A percentile compares a stretch with the other conserved stretches of the same genome.
Conservation (phyloP, 2,329 filamentous ascomycete species). For the Colletotrichum melonis region DNA sequence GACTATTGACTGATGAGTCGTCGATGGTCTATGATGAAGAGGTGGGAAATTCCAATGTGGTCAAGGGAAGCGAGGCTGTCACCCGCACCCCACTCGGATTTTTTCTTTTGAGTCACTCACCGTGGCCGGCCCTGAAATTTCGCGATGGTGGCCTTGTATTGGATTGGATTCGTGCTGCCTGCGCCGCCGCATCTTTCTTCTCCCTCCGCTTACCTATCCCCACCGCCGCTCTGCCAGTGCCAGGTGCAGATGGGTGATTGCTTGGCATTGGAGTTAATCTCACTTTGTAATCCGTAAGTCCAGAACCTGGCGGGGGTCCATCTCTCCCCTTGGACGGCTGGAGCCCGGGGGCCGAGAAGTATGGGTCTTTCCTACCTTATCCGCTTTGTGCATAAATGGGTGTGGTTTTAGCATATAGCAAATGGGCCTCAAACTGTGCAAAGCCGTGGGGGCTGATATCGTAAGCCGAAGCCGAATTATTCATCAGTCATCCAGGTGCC, state of each 20-base stretch:
- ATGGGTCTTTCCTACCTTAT: neutral
- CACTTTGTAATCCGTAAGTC: conserved; percentile 9
- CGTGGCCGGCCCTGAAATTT: neutral
- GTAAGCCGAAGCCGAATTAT: conserved; percentile 30
- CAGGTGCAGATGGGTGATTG: neutral
- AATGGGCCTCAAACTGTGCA: neutral
- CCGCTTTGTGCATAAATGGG: neutral
- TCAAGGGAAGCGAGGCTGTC: neutral
- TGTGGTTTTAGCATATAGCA: neutral
- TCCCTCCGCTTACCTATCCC: neutral
- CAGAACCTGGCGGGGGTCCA: conserved; percentile 1
- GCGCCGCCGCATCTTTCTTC: neutral
- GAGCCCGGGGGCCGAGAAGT: neutral
- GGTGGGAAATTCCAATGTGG: neutral
- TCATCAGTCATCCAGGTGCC: conserved; percentile 14
- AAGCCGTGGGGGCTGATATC: neutral
- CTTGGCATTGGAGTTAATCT: conserved; percentile 21
- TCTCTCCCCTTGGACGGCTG: neutral
- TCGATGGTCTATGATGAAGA: no score
- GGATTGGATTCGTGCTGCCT: no score
- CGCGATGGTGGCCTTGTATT: neutral
- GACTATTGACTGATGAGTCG: no score
- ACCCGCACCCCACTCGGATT: neutral
- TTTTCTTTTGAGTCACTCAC: neutral
- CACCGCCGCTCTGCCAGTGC: neutral